Evolutionary conservation across 1,284 basidiomycete species (phyloP), one percentile per base, ranked within the genome.

Genomic region (Pseudozyma pruni): DNA sequence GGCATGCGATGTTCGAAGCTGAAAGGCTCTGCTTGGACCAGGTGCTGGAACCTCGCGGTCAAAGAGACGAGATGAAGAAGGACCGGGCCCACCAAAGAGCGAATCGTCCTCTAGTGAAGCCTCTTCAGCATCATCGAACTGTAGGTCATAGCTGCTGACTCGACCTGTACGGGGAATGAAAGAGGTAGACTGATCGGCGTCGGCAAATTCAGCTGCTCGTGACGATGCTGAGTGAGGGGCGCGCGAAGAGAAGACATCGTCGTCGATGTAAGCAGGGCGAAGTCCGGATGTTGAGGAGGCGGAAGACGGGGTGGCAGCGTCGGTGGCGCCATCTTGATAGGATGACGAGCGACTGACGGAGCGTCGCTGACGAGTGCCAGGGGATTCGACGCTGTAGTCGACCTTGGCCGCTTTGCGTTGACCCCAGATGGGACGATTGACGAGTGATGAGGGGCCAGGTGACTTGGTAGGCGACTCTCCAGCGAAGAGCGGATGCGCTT

Each of bases 71-170:
- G 67, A 52, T 1, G 60, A 59, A 14, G 55, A 51, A 2, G 53
- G 53, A 2, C 34, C 35, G 10, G 60, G 54, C 3, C 39, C 41
- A n/a, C 67, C 67, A 35, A 70, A 70, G 44, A 70, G 67, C 19
- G 67, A 59, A 16, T 70, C 60, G 25, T 63, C 49, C 9, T 46
- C 50, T 5, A 54, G 22, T 2, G 53, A 57, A 16, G 51, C 20
- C 39, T 70, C 67, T 39, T 70, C 67, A 5, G 67, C 67, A 56
- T 70, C 67, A 34, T 70, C 67, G 35, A 70, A 70, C 19, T 70
- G 67, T 6, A 70, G 56, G 33, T 70, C 67, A 40, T 70, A 70
- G 52, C 60, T 60, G 52, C 58, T 70, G 32, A 70, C 67, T 13
- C 67, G 67, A 16, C 67, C 47, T 0, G 67, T 70, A n/a, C 67